Conservation (phyloP, 2,329 filamentous ascomycete species). For the Neofusicoccum sp. region DNA sequence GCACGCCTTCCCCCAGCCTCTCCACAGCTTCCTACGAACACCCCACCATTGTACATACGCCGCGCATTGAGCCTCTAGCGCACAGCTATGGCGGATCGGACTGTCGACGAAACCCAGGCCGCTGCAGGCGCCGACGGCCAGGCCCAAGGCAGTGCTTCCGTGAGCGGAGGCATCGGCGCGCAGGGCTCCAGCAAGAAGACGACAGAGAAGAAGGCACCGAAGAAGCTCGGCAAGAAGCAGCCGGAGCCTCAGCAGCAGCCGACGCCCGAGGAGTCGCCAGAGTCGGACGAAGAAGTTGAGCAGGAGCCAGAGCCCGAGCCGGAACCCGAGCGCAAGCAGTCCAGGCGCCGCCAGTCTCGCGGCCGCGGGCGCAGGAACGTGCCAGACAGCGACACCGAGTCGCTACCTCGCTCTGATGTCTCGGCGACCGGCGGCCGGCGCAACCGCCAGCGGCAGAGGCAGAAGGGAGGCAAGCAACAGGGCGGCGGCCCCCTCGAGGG, state of each 20-base stretch:
- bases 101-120: conserved; percentile 24
- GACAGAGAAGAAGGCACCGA: conserved; percentile 48
- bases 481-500: conserved; percentile 53
- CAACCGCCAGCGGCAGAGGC: conserved; percentile 51
- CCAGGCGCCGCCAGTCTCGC: conserved; percentile 49
- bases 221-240: conserved; percentile 49
- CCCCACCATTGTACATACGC: conserved; percentile 2
- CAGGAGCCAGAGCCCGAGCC: conserved; percentile 48
- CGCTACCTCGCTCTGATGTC: conserved; percentile 53
- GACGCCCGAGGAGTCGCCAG: conserved; percentile 39
- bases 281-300: conserved; percentile 45
- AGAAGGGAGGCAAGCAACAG: conserved; percentile 46
- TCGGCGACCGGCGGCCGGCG: conserved; percentile 55
- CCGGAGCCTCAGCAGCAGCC: conserved; percentile 46
- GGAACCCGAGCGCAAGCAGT: conserved; percentile 42
- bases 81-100: conserved; percentile 23
- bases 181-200: conserved; percentile 34
- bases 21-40: not conserved
- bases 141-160: conserved; percentile 27
- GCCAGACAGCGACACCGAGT: conserved; percentile 53
- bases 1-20: not conserved
- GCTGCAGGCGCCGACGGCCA: conserved; percentile 26
- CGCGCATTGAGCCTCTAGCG: not conserved
- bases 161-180: conserved; percentile 19
- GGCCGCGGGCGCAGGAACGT: conserved; percentile 47